phyloP scores from a whole-genome alignment of 768 basidiomycete species.

The Sarcodon sp. region DNA sequence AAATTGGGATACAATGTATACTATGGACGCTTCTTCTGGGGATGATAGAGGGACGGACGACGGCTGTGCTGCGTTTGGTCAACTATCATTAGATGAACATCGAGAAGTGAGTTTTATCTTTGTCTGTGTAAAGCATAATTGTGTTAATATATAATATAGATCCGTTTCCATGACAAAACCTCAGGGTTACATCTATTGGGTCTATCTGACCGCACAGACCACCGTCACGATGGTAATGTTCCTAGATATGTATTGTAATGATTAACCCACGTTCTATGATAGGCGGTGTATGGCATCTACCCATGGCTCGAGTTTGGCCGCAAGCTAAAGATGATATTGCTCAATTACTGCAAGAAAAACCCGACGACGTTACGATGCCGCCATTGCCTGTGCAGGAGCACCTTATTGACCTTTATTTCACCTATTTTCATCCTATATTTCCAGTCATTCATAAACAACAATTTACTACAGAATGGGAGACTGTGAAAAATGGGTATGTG shows the following conservation, averaged over 20 bases:
- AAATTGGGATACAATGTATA: constrained; percentile 53
- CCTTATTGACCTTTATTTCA: constrained; percentile 67
- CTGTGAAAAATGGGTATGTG: not conserved
- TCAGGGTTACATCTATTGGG: constrained; percentile 71
- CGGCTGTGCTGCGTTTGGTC: constrained; percentile 47
- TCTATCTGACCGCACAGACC: constrained; percentile 50
- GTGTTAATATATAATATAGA: constrained; percentile 29
- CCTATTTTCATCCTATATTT: constrained; percentile 72
- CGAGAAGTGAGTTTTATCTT: constrained; percentile 36
- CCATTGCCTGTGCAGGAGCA: constrained; percentile 48
- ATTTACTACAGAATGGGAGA: constrained; percentile 49
- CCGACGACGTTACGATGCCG: constrained; percentile 40
- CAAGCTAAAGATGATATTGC: constrained; percentile 19
- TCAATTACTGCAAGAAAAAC: constrained; percentile 28
- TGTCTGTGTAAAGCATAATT: constrained; percentile 4
- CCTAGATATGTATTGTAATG: constrained; percentile 4
- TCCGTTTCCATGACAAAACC: constrained; percentile 73
- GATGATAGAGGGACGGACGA: constrained; percentile 17
- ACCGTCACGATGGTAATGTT: constrained; percentile 47
- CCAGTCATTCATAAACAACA: constrained; percentile 67
- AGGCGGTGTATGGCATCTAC: constrained; percentile 36
- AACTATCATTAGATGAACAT: constrained; percentile 65
- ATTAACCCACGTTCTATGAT: constrained; percentile 8
- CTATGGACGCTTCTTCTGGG: constrained; percentile 25
- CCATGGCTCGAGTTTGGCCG: constrained; percentile 70